Evolutionary conservation across 805 yeast genomes (phyloP), one percentile per base, ranked within the genome.

Genomic region (Grigorovia humatica): DNA sequence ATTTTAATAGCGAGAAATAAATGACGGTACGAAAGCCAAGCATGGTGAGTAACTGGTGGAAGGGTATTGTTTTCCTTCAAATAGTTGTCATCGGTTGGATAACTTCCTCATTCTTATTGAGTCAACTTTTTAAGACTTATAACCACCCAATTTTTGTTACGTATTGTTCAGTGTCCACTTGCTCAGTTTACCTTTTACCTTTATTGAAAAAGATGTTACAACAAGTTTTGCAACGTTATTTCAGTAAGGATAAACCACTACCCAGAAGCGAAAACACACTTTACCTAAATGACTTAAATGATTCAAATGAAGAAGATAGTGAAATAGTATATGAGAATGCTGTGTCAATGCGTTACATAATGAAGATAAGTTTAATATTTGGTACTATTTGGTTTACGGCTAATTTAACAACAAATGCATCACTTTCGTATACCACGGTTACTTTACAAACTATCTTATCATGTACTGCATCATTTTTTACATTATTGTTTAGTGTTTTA

Each of bases 61-160:
- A 32, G 9, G 38, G 38, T 32, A 32, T 32, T 13, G 12, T 32
- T 32, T 32, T 32, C 15, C 15, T 32, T 12, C 38, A 32, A 32
- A 32, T 83, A 43, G 96, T 89, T 49, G 87, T 89, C 35, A 63
- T 85, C 1, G 76, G 86, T 38, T 90, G 98, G 98, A 96, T 90
- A 13, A 69, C 83, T 41, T 86, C 95, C 4, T 85, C 95, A 8
- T 89, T 88, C 58, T 64, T 90, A 43, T 81, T 90, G 43, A 88
- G 86, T 66, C 82, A 78, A 44, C 69, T 86, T 41, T 83, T 86
- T 59, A 81, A 58, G 41, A 74, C 76, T 32, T 90, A 86, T 66
- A 69, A 85, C 46, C 91, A 90, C 66, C 97, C 98, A n/a, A 88
- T 87, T 61, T 77, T 89, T 54, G 83, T 90, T 58, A 90, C 98